Conservation (phyloP, 306 rosid species). For the Prunus fruticosa region DNA sequence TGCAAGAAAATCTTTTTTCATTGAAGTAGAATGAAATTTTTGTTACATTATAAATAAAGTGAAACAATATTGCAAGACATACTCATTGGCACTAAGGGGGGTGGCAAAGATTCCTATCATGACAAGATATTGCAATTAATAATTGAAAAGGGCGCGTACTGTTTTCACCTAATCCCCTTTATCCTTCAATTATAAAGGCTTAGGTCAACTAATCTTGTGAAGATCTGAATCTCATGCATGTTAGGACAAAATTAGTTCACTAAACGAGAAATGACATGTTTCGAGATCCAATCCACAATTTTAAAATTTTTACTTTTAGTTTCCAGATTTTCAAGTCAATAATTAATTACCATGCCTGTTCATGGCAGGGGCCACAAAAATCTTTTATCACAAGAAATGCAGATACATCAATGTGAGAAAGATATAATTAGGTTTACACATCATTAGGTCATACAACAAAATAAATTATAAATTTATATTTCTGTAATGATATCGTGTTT, state of each 20-base stretch:
- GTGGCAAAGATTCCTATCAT: conserved; percentile 46
- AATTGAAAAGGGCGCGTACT: not conserved
- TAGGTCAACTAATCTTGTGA: conserved; percentile 46
- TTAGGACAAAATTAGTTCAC: conserved; percentile 4
- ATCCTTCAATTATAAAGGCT: conserved; percentile 24
- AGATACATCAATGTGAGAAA: not conserved
- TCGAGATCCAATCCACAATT: not conserved
- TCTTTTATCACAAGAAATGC: not conserved
- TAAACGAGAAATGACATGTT: not conserved
- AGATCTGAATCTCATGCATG: conserved; percentile 9
- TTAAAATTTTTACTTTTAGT: not conserved
- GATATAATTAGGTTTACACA: not conserved
- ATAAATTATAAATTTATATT: too few relatives aligned
- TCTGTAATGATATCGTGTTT: not conserved
- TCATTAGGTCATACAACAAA: not conserved
- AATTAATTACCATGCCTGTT: not conserved
- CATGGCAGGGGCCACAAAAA: not conserved
- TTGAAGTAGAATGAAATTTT: too few relatives aligned
- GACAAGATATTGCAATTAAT: not conserved
- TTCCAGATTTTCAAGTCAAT: not conserved
- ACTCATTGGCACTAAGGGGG: conserved; percentile 4
- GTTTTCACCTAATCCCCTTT: conserved; percentile 31
- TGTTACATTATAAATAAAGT: too few relatives aligned
- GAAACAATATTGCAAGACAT: not conserved
- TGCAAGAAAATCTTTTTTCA: too few relatives aligned